phyloP scores from a whole-genome alignment of 106 monocot species.

The Narthecium ossifragum region DNA sequence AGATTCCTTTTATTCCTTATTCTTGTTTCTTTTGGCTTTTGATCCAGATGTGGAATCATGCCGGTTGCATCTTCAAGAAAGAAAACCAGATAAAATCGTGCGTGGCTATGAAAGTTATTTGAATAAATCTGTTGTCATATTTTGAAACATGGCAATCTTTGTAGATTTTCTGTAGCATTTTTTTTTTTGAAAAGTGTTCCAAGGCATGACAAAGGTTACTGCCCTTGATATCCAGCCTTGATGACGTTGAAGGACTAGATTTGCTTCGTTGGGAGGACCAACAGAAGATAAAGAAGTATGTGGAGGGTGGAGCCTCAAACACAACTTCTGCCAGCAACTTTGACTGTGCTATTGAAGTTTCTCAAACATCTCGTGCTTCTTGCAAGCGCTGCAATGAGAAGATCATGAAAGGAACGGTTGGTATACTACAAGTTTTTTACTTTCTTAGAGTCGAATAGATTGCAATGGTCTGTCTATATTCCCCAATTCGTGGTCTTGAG shows the following conservation, averaged over 20 bases:
- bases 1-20: too few relatives aligned
- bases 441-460: too few relatives aligned
- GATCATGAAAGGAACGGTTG: conserved; percentile 79
- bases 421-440: too few relatives aligned
- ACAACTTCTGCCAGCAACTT: conserved; percentile 10
- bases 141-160: too few relatives aligned
- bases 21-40: conserved; percentile 7
- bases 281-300: conserved; percentile 68
- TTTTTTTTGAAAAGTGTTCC: too few relatives aligned
- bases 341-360: conserved; percentile 73
- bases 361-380: conserved; percentile 81
- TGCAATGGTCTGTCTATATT: too few relatives aligned
- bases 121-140: too few relatives aligned
- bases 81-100: conserved; percentile 91
- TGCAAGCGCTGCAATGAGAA: conserved; percentile 77
- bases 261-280: conserved; percentile 94
- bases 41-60: conserved; percentile 98
- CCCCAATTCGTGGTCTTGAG: too few relatives aligned
- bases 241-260: conserved; percentile 90
- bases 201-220: conserved; percentile 3
- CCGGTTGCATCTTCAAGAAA: conserved; percentile 81
- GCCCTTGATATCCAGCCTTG: conserved; percentile 36
- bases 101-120: too few relatives aligned
- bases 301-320: conserved; percentile 28
- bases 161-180: too few relatives aligned